These are phyloP conservation scores for Laburnicola sp. DNA, from an alignment of 2,329 filamentous ascomycete species.

Conservation along the genomic window DNA sequence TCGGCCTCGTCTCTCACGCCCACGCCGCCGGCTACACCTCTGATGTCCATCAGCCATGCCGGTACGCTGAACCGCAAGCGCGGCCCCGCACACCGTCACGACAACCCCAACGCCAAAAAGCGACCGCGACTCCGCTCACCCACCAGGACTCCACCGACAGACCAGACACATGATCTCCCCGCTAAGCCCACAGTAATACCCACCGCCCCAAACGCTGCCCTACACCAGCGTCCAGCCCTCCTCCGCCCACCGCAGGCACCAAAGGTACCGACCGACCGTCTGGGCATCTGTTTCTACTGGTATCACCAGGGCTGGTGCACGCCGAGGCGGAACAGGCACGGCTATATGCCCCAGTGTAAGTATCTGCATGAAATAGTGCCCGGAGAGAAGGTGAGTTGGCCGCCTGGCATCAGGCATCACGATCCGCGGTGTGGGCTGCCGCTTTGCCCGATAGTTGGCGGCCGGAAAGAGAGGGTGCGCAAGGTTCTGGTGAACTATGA, in stretches of 20 bases:
- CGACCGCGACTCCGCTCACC: background rate
- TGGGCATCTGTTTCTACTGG: conserved; percentile 26
- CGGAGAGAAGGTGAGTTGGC: conserved; percentile 15
- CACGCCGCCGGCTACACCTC: background rate
- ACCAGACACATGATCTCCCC: background rate
- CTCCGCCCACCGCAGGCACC: background rate
- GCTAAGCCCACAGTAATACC: background rate
- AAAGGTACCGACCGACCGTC: conserved; percentile 1
- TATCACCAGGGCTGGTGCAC: conserved; percentile 28
- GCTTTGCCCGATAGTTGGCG: conserved; percentile 19
- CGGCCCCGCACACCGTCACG: background rate
- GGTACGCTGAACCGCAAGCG: conserved; percentile 16
- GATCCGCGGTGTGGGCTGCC: conserved; percentile 14
- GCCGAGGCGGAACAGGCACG: conserved; percentile 4
- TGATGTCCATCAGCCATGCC: conserved; percentile 21
- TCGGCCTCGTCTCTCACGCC: background rate
- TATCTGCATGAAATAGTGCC: conserved; percentile 17
- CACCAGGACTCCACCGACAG: background rate
- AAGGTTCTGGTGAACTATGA: too few species aligned
- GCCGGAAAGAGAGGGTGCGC: background rate
- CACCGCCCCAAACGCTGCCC: background rate
- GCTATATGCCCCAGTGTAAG: conserved; percentile 2
- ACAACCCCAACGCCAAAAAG: background rate
- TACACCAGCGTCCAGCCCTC: background rate
- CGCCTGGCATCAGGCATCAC: conserved; percentile 10